Base-by-base conservation (phyloP, 1,284 basidiomycete species). In the Malassezia dermatis region DNA sequence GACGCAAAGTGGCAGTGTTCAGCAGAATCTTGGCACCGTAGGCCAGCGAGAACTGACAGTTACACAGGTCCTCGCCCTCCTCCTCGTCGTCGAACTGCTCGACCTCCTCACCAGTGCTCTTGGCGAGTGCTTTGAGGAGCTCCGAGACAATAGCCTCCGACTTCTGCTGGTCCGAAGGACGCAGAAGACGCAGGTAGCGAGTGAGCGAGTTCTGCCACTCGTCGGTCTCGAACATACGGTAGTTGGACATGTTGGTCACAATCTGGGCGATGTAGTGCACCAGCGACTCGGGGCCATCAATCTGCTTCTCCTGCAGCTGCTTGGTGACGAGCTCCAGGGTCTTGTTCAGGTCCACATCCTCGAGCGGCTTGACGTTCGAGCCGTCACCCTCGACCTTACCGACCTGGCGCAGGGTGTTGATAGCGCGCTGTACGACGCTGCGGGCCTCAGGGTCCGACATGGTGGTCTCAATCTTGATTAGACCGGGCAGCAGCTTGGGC, bases 11-110 rank as follows among this genome's bases (percentile, higher is more conserved):
- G 51, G 71, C 71, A 24, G 71, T 74, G 71, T 74, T 74, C 58
- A 74, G 69, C 50, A 74, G 62, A 50, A 74, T 74, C 71, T 74
- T 74, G 65, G 71, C 71, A 70, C 71, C 71, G 65, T 74, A 74
- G 48, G 71, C 71, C 55, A 74, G 71, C 53, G 71, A 74, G 70
- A 74, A 74, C 61, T 73, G 71, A 53, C 71, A 74, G 70, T 74
- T 74, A 65, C 71, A 74, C 32, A 74, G 64, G 58, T 74, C 71
- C 53, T 69, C 69, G 35, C 71, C 71, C 65, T 74, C 71, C 65
- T 74, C 71, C 64, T 74, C 71, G 64, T 74, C 71, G 12, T 74
- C 71, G 39, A 74, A 73, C 60, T 71, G 64, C 62, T 74, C 71
- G 56, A 68, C 71, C 27, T 62, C 57, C 57, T 73, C 71, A 57